Evolutionary conservation across 371 early-diverging fungal genomes (phyloP), one percentile per base, ranked within the genome.

Genomic region (Homolaphlyctis polyrhiza): DNA sequence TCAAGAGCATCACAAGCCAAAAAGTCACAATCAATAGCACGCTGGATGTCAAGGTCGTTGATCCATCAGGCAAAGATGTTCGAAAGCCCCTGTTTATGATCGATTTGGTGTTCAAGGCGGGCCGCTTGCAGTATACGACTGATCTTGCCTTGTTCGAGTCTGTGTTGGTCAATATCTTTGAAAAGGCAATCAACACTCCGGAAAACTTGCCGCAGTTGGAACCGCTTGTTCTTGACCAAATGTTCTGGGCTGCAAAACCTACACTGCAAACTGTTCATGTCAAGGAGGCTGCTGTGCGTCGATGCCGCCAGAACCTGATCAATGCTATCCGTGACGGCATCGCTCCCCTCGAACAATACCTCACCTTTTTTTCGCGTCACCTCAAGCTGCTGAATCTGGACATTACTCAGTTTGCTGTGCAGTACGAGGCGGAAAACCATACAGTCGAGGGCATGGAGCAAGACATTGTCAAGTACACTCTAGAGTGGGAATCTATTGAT

Each of bases 181-280:
- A 85, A 63, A 80, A 78, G 61, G 74, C 79, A 0, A 54, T 83
- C 34, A 48, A 66, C 1, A 65, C 70, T 18, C 66, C 77, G 13
- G 82, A 82, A 34, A 71, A 71, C 55, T 60, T 85, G 6, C 83
- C 82, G 0, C 80, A 85, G 55, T 65, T 85, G 2, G 85, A 85
- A 60, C 82, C 82, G 0, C 29, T 78, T 2, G 74, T 84, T 0
- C 33, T 84, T 59, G 75, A 79, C 30, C 71, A 82, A 58, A 75
- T 85, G 67, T 85, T 80, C 45, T 85, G 82, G 82, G 79, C 84
- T 1, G 60, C 75, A 0, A 77, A 77, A 47, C 79, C 84, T 0
- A 68, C 71, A 28, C 63, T 85, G 23, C 75, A 78, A 57, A 71
- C 70, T 25, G 75, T 75, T 14, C 72, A 73, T 43, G 34, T 21